These are phyloP conservation scores for Aureobasidium sp. DNA, from an alignment of 2,329 filamentous ascomycete genomes.

Conservation along the genomic window DNA sequence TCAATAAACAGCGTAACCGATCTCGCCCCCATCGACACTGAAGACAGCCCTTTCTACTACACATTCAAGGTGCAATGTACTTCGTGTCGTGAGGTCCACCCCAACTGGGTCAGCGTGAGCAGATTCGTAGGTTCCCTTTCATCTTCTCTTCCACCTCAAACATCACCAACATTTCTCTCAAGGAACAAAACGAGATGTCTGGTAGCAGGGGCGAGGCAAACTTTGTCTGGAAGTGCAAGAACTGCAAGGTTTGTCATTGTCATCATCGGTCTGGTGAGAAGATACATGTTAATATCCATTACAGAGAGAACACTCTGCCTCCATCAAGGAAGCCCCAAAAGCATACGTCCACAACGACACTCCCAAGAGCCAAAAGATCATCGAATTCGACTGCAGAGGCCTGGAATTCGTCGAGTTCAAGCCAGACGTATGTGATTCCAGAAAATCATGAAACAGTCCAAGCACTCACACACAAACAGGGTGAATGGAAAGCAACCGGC, in stretches of 20 bases:
- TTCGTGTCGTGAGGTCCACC: constrained; percentile 87
- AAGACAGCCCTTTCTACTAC: constrained; percentile 84
- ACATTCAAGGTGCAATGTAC: constrained; percentile 98
- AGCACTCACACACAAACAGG: constrained; percentile 44
- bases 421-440: constrained; percentile 61
- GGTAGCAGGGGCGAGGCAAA: constrained; percentile 93
- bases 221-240: constrained; percentile 99
- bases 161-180: constrained; percentile 2
- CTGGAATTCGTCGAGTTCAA: constrained; percentile 89
- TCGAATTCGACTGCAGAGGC: constrained; percentile 90
- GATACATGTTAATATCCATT: not conserved
- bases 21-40: constrained; percentile 74
- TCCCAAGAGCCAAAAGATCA: constrained; percentile 65
- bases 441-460: no score
- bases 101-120: constrained; percentile 78
- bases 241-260: constrained; percentile 68
- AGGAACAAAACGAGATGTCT: constrained; percentile 87
- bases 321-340: constrained; percentile 66
- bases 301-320: constrained; percentile 77
- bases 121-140: constrained; percentile 64
- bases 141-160: not conserved
- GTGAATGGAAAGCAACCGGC: constrained; percentile 83
- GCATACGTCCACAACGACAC: constrained; percentile 61
- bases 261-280: not conserved
- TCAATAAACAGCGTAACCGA: constrained; percentile 73